Base-by-base conservation (phyloP, 441 rosid species). In the Mallotus japonicus region DNA sequence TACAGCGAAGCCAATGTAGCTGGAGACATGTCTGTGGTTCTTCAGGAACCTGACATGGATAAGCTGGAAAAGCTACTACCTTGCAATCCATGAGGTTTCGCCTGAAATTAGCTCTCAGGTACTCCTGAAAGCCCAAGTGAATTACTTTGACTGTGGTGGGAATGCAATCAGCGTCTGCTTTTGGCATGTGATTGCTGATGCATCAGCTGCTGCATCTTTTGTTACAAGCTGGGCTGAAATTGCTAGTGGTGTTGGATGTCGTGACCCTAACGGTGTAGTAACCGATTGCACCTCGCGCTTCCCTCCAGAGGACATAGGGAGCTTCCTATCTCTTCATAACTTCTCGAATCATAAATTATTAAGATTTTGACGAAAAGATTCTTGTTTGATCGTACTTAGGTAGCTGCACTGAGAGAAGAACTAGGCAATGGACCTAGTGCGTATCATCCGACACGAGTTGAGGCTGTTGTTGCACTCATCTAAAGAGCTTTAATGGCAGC, bases 401-500 rank as follows among this genome's bases (percentile, higher is more conserved):
- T 85, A 3, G 70, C 73, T 24, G 73, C 70, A 54, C 65, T 82
- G 5, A 76, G 63, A 56, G 50, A 10, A 50, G 74, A 67, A 65
- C 50, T 75, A 0, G 55, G 62, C 3, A 67, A n/a, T 3, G 60
- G 49, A 10, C n/a, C 73, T 2, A 44, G 7, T 32, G 24, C 32
- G 37, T 57, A 44, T 54, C 24, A 14, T 0, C 85, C 86, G 19
- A 54, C 85, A 0, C 75, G 81, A 2, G 71, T 78, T 4, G 81
- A 85, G 66, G 76, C 82, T 2, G 71, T 85, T 42, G 73, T 73
- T 1, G 73, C 83, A 0, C 80, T 79, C 22, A 59, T 79, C 40
- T 81, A 77, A 82, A 62, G 65, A 24, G 0, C 28, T 24, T 24
- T 24, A 24, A 24, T 24, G 28, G 28, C 28, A 24, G 28, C 28